Percentiles rank a stretch among this genome's conserved stretches.
phyloP scores from a whole-genome alignment of 345 rosid genomes.

The Psidium friedrichsthalianum region DNA sequence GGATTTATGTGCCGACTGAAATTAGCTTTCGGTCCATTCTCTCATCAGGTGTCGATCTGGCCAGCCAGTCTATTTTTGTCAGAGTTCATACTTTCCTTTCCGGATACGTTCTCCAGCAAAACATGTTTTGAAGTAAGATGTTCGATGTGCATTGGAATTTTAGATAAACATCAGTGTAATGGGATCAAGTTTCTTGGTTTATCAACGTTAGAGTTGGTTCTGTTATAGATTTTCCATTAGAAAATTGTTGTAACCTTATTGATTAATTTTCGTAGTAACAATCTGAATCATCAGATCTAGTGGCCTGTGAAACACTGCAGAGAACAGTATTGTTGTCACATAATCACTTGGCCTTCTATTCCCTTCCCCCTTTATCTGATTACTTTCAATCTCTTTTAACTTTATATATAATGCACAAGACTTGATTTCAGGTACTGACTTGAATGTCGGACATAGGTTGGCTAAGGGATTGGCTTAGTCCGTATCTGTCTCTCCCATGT shows the following conservation, averaged over 20 bases:
- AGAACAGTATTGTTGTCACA: too few species aligned
- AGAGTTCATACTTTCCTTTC: conserved; percentile 62
- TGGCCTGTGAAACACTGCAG: not conserved
- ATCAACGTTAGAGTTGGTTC: not conserved
- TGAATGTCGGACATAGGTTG: conserved; percentile 34
- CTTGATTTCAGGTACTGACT: not conserved
- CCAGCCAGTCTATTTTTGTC: conserved; percentile 73
- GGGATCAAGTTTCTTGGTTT: not conserved
- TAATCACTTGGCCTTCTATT: not conserved
- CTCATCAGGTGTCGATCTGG: conserved; percentile 69
- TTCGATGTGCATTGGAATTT: not conserved
- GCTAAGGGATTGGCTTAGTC: conserved; percentile 82
- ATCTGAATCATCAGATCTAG: not conserved
- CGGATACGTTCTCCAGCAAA: conserved; percentile 42
- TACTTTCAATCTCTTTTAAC: not conserved
- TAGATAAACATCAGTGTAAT: not conserved
- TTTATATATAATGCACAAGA: not conserved
- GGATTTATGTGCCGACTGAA: too few species aligned
- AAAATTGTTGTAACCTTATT: not conserved
- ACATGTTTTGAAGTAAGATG: conserved; percentile 69
- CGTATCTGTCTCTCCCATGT: conserved; percentile 74
- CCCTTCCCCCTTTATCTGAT: not conserved
- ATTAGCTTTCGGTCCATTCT: too few species aligned
- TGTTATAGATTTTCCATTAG: not conserved
- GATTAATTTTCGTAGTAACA: not conserved